phyloP scores from a whole-genome alignment of 2,329 filamentous ascomycete species.

The Fusarium paranaense region DNA sequence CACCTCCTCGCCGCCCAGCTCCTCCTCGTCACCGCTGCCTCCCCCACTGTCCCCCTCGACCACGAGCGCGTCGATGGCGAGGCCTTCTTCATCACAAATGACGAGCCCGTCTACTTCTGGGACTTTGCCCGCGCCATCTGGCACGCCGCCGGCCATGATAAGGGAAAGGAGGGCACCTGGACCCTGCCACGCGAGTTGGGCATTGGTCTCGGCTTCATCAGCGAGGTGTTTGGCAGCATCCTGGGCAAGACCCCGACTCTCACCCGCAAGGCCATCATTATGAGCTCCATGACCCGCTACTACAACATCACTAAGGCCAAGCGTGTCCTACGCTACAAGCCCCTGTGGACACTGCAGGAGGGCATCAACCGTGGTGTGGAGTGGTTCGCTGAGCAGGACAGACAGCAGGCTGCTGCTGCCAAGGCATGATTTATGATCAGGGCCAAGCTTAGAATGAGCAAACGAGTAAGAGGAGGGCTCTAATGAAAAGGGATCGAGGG shows the following conservation, averaged over 20 bases:
- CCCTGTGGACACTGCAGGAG: constrained; percentile 74
- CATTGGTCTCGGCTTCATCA: constrained; percentile 62
- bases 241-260: constrained; percentile 67
- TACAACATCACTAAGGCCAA: constrained; percentile 83
- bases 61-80: constrained; percentile 84
- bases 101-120: constrained; percentile 90
- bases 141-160: constrained; percentile 67
- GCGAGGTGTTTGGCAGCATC: constrained; percentile 64
- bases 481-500: constrained; percentile 5
- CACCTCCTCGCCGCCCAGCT: constrained; percentile 84
- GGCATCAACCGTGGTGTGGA: constrained; percentile 67
- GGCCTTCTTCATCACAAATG: constrained; percentile 91
- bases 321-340: constrained; percentile 75
- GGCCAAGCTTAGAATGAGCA: not conserved
- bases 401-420: constrained; percentile 40
- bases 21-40: constrained; percentile 70
- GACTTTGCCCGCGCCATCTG: constrained; percentile 86
- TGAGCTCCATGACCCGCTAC: constrained; percentile 80
- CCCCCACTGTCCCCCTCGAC: constrained; percentile 73
- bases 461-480: constrained; percentile 4
- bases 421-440: constrained; percentile 37
- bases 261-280: constrained; percentile 70
- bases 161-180: constrained; percentile 67
- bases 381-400: constrained; percentile 67
- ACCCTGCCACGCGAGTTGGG: constrained; percentile 64